phyloP scores from a whole-genome alignment of 2,329 filamentous ascomycete genomes.

The Claviceps africana region DNA sequence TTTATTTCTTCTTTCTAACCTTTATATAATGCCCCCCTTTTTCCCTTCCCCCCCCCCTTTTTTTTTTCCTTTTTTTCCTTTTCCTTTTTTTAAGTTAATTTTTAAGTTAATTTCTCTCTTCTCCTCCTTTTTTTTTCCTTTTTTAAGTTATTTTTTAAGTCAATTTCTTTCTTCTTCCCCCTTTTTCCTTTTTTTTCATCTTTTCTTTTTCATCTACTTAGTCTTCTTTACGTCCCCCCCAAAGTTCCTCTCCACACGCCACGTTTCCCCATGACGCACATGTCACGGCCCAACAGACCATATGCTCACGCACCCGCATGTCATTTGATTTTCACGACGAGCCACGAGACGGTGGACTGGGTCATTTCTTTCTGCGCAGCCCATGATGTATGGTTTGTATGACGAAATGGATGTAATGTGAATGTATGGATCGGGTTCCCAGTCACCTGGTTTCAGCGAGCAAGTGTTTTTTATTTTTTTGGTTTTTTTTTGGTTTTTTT shows the following conservation, averaged over 20 bases:
- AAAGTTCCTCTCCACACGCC: too few relatives aligned
- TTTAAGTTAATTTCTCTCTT: too few relatives aligned
- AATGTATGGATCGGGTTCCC: background rate
- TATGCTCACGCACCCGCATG: conserved; percentile 4
- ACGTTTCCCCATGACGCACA: background rate
- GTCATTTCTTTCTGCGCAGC: background rate
- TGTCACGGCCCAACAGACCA: conserved; percentile 3
- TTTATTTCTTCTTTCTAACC: too few relatives aligned
- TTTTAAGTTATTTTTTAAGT: too few relatives aligned
- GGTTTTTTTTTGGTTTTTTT: too few relatives aligned
- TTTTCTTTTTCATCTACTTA: too few relatives aligned
- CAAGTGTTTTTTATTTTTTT: too few relatives aligned
- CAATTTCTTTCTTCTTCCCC: too few relatives aligned
- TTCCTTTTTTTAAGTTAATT: too few relatives aligned
- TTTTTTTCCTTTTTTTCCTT: conserved; percentile 5
- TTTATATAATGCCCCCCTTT: too few relatives aligned
- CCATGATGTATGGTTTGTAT: background rate
- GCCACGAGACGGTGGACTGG: background rate
- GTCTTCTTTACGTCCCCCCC: too few relatives aligned
- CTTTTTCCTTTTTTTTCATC: too few relatives aligned
- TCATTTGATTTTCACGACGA: background rate
- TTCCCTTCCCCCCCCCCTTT: conserved; percentile 5
- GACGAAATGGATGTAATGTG: background rate
- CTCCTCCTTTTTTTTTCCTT: background rate
- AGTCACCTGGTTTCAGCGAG: background rate